A percentile compares a stretch with the other conserved stretches of the same genome.
Evolutionary conservation across 2,329 filamentous ascomycete genomes (phyloP).

Genomic region (Sarocladiaceae sp.): DNA sequence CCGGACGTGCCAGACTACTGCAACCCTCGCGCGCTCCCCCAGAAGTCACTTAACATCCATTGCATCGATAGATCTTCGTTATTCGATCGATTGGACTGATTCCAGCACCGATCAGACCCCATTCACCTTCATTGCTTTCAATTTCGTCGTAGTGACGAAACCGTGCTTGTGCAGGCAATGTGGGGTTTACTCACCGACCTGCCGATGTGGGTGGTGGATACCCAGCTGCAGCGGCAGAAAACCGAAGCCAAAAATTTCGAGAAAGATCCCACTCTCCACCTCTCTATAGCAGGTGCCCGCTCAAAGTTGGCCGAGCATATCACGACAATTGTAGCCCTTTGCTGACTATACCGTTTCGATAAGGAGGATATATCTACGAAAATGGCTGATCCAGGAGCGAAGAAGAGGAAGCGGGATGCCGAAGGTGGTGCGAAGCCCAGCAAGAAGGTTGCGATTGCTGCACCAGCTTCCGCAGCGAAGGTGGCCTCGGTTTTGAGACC

Average conservation of each 20-base stretch:
- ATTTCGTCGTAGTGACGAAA: conserved; percentile 6
- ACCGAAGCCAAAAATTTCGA: conserved; percentile 9
- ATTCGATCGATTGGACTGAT: neutral
- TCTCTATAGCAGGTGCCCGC: neutral
- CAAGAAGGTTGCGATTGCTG: conserved; percentile 49
- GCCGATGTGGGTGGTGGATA: neutral
- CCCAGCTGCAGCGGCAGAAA: conserved; percentile 4
- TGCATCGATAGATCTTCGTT: too few relatives aligned
- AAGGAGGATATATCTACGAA: neutral
- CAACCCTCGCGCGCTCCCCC: too few relatives aligned
- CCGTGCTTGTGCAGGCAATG: neutral
- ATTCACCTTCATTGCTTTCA: neutral
- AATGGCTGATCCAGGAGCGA: conserved; percentile 37
- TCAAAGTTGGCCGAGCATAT: neutral
- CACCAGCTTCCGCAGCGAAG: conserved; percentile 33
- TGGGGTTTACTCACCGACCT: conserved; percentile 8
- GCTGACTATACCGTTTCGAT: neutral
- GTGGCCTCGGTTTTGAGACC: conserved; percentile 43
- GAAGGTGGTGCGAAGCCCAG: conserved; percentile 37
- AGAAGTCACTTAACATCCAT: too few relatives aligned
- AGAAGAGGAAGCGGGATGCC: conserved; percentile 51
- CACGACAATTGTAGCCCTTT: neutral
- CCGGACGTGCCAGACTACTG: too few relatives aligned
- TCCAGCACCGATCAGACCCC: neutral
- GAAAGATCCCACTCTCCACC: conserved; percentile 1